A percentile compares a stretch with the other conserved stretches of the same genome.
Evolutionary conservation across 2,329 filamentous ascomycete genomes (phyloP).

Genomic region (Truncatella angustata): DNA sequence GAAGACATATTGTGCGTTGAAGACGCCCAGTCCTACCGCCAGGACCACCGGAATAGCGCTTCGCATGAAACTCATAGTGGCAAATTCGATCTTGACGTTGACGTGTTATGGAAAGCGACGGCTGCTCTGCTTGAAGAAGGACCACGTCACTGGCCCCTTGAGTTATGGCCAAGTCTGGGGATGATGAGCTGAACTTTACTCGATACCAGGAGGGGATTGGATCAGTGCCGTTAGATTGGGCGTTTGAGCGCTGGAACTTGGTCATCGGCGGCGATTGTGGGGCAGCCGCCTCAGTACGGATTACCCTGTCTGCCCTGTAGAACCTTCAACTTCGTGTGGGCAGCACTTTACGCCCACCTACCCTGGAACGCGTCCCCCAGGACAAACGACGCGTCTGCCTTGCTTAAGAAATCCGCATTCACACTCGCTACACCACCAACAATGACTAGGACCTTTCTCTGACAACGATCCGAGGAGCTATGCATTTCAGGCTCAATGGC

Average conservation of each 20-base stretch:
- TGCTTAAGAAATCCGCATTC: background rate
- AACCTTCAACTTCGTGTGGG: too few species aligned
- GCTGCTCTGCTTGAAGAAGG: too few species aligned
- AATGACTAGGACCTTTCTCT: background rate
- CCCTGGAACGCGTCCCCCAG: background rate
- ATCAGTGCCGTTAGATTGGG: too few species aligned
- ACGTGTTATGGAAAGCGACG: too few species aligned
- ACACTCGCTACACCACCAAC: background rate
- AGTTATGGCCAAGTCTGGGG: background rate
- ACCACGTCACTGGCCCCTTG: too few species aligned
- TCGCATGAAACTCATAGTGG: slow-evolving; percentile 1
- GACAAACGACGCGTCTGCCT: background rate
- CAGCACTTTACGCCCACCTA: background rate
- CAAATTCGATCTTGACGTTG: background rate
- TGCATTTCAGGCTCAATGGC: slow-evolving; percentile 35
- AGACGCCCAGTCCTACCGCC: slow-evolving; percentile 3
- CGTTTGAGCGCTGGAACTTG: too few species aligned
- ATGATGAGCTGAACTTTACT: background rate
- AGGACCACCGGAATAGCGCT: background rate
- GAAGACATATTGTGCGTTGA: slow-evolving; percentile 4
- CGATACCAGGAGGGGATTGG: too few species aligned
- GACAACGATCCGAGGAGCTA: slow-evolving; percentile 13
- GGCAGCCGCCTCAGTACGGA: too few species aligned
- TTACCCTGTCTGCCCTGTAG: too few species aligned
- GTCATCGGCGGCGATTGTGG: too few species aligned